These are phyloP conservation scores for Cucurbitaria berberidis DNA, from an alignment of 2,329 filamentous ascomycete species.

Conservation along the genomic window DNA sequence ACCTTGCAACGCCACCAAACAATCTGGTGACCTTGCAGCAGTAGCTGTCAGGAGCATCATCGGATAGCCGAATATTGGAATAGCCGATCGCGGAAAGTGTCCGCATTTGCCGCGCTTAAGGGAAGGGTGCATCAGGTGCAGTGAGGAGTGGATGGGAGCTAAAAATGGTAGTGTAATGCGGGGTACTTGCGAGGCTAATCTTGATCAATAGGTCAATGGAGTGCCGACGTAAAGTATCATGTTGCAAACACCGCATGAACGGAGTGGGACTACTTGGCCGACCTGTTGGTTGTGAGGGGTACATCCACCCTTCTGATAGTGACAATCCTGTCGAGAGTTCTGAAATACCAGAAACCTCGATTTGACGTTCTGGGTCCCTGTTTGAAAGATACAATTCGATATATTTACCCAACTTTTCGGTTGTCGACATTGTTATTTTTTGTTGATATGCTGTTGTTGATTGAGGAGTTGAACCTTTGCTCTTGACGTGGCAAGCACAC, in stretches of 20 bases:
- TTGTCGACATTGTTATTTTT: neutral
- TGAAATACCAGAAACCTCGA: neutral
- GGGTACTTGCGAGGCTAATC: slow-evolving; percentile 1
- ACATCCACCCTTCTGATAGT: neutral
- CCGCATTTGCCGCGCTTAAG: neutral
- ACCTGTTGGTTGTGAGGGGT: neutral
- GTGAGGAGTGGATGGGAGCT: neutral
- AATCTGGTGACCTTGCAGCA: neutral
- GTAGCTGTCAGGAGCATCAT: neutral
- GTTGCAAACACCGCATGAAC: too few relatives aligned
- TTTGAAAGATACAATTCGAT: neutral
- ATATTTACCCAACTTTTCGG: neutral
- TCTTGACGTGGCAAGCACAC: slow-evolving; percentile 22
- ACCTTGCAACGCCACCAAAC: neutral
- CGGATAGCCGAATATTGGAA: neutral
- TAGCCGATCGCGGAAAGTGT: neutral
- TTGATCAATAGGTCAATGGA: neutral
- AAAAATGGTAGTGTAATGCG: neutral
- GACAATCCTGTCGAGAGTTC: neutral
- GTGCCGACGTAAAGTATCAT: neutral
- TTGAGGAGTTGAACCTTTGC: slow-evolving; percentile 46
- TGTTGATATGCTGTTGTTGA: neutral
- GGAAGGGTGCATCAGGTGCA: neutral
- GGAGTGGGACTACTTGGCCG: too few relatives aligned
- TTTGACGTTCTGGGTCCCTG: neutral